Percentiles rank a stretch among this genome's conserved stretches.
These are phyloP conservation scores for Blastobotrys aristatus DNA, from an alignment of 1,139 yeast genomes.

Conservation along the genomic window DNA sequence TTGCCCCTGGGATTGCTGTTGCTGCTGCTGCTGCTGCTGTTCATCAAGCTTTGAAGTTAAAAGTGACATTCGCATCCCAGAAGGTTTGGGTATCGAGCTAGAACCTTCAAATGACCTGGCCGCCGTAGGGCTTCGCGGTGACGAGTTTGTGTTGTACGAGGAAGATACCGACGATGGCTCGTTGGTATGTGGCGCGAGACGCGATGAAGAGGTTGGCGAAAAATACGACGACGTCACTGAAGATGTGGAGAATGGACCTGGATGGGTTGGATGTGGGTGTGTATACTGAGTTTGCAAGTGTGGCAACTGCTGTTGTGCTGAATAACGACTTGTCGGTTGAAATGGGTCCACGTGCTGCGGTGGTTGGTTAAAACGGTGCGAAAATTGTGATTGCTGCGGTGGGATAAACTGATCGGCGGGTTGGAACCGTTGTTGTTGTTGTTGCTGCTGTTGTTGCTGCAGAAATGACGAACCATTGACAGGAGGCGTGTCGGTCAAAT, in stretches of 20 bases:
- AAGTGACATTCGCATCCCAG: slow-evolving; percentile 11
- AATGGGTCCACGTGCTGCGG: neutral
- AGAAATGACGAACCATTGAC: neutral
- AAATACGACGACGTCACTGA: slow-evolving; percentile 25
- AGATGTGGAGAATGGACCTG: slow-evolving; percentile 3
- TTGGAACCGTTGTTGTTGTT: neutral
- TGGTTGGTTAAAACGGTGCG: neutral
- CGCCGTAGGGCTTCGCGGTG: neutral
- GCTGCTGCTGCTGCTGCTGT: neutral
- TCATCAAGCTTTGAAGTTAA: slow-evolving; percentile 16
- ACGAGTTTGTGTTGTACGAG: slow-evolving; percentile 22
- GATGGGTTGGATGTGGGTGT: neutral
- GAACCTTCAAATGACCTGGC: neutral
- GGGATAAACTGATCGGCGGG: neutral
- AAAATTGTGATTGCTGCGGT: neutral
- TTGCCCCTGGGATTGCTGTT: neutral
- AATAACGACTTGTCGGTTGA: too few species aligned
- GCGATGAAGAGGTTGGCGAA: slow-evolving; percentile 28
- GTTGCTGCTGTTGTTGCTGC: neutral
- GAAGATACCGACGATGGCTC: slow-evolving; percentile 32
- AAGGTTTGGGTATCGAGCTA: slow-evolving; percentile 3
- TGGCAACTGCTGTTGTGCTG: slow-evolving; percentile 4
- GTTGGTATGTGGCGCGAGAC: slow-evolving; percentile 29
- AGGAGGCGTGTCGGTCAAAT: neutral
- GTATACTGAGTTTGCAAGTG: slow-evolving; percentile 7